A percentile compares a stretch with the other conserved stretches of the same genome.
These are phyloP conservation scores for Diaporthe batatas DNA, from an alignment of 2,329 filamentous ascomycete species.

Conservation along the genomic window DNA sequence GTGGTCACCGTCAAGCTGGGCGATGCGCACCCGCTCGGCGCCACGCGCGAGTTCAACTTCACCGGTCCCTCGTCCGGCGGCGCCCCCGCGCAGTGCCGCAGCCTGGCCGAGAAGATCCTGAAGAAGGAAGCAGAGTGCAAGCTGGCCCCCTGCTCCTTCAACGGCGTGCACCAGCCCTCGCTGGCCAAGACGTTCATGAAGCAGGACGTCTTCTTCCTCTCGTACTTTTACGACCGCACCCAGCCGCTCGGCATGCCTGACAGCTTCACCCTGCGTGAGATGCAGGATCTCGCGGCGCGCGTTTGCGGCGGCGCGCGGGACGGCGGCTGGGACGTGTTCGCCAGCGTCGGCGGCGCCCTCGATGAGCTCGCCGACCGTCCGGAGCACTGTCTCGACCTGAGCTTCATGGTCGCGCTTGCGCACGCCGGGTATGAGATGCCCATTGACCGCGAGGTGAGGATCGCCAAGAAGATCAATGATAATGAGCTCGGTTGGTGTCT, in stretches of 20 bases:
- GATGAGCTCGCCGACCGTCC: slow-evolving; percentile 85
- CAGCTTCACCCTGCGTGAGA: slow-evolving; percentile 90
- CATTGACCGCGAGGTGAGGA: slow-evolving; percentile 93
- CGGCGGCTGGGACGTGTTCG: slow-evolving; percentile 81
- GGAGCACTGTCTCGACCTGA: slow-evolving; percentile 94
- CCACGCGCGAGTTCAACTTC: slow-evolving; percentile 81
- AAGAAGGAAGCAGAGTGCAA: slow-evolving; percentile 87
- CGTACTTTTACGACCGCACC: slow-evolving; percentile 97
- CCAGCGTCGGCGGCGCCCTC: slow-evolving; percentile 80
- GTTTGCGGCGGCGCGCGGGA: slow-evolving; percentile 84
- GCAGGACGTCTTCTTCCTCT: slow-evolving; percentile 96
- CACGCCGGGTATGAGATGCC: slow-evolving; percentile 99
- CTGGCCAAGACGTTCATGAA: slow-evolving; percentile 90
- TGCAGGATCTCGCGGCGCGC: slow-evolving; percentile 85
- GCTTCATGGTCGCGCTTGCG: slow-evolving; percentile 93
- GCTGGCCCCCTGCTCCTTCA: slow-evolving; percentile 96
- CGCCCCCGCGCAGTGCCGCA: slow-evolving; percentile 88
- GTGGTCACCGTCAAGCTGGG: slow-evolving; percentile 80
- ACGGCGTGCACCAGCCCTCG: slow-evolving; percentile 93
- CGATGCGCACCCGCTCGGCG: slow-evolving; percentile 74
- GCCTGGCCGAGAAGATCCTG: slow-evolving; percentile 89
- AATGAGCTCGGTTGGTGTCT: slow-evolving; percentile 99
- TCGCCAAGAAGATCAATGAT: slow-evolving; percentile 98
- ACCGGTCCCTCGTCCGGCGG: slow-evolving; percentile 79
- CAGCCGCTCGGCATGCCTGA: slow-evolving; percentile 98